These are phyloP conservation scores for Rosa multiflora DNA, from an alignment of 306 rosid genomes.

Conservation along the genomic window DNA sequence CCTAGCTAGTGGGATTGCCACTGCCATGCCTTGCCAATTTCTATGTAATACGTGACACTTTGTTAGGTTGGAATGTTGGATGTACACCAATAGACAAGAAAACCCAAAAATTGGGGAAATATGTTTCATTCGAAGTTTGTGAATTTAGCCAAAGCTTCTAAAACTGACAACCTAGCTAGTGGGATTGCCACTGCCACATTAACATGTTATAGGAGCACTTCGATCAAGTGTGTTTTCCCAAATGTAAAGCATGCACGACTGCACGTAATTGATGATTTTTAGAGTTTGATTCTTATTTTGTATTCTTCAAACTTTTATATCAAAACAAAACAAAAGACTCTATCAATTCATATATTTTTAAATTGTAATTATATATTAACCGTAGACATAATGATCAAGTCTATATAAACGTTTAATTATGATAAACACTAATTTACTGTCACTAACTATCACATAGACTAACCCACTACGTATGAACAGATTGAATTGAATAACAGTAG, in stretches of 20 bases:
- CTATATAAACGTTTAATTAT: too few relatives aligned
- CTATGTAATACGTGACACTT: neutral
- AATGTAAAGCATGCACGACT: neutral
- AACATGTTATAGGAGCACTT: neutral
- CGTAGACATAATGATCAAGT: too few relatives aligned
- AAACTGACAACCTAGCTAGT: neutral
- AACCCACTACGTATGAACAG: neutral
- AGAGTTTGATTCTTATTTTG: neutral
- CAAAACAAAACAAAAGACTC: too few relatives aligned
- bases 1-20: neutral
- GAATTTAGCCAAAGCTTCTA: neutral
- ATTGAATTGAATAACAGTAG: neutral
- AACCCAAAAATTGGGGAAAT: slow-evolving; percentile 7
- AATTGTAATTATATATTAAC: too few relatives aligned
- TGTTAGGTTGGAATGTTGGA: neutral
- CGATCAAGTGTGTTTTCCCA: neutral
- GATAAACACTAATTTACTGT: too few relatives aligned
- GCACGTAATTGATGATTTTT: neutral
- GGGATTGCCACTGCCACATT: neutral
- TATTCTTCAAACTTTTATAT: too few relatives aligned
- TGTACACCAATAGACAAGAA: neutral
- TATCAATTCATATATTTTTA: too few relatives aligned
- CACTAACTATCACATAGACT: too few relatives aligned
- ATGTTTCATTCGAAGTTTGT: slow-evolving; percentile 9
- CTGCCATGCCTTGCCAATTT: neutral